phyloP scores from a whole-genome alignment of 2,329 filamentous ascomycete genomes.

The Aspergillaceae sp. region DNA sequence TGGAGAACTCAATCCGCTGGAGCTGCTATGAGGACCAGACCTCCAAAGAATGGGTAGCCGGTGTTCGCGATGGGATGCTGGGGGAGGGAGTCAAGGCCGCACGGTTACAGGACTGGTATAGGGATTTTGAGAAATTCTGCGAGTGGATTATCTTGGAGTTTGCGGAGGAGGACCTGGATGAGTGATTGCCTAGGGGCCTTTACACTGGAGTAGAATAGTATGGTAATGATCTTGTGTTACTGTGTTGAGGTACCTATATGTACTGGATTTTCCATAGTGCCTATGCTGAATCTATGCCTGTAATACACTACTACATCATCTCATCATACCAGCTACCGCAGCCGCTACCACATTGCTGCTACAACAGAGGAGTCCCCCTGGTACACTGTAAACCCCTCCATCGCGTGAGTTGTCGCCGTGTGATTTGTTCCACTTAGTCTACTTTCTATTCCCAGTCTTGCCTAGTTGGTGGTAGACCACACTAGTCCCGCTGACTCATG shows the following conservation, averaged over 20 bases:
- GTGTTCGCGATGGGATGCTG: conserved; percentile 63
- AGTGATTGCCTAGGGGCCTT: conserved; percentile 8
- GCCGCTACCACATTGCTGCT: too few relatives aligned
- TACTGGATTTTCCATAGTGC: too few relatives aligned
- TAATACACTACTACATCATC: too few relatives aligned
- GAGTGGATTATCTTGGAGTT: conserved; percentile 80
- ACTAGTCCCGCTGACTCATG: conserved; percentile 14
- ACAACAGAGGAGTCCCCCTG: too few relatives aligned
- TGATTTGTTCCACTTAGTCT: conserved; percentile 6
- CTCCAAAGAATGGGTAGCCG: conserved; percentile 60
- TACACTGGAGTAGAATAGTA: too few relatives aligned
- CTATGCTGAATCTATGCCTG: too few relatives aligned
- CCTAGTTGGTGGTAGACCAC: too few relatives aligned
- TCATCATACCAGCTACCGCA: too few relatives aligned
- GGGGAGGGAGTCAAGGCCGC: conserved; percentile 63
- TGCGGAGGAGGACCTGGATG: conserved; percentile 42
- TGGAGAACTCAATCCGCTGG: conserved; percentile 89
- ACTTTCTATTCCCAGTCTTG: too few relatives aligned
- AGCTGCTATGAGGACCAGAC: conserved; percentile 76
- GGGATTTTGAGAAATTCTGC: conserved; percentile 83
- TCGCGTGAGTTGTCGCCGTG: conserved; percentile 14
- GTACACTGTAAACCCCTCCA: neutral
- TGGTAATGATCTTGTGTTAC: too few relatives aligned
- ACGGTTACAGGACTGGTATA: conserved; percentile 67
- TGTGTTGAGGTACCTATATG: too few relatives aligned